phyloP scores from a whole-genome alignment of 164 flowering plant species.

The Vitis rotundifolia region DNA sequence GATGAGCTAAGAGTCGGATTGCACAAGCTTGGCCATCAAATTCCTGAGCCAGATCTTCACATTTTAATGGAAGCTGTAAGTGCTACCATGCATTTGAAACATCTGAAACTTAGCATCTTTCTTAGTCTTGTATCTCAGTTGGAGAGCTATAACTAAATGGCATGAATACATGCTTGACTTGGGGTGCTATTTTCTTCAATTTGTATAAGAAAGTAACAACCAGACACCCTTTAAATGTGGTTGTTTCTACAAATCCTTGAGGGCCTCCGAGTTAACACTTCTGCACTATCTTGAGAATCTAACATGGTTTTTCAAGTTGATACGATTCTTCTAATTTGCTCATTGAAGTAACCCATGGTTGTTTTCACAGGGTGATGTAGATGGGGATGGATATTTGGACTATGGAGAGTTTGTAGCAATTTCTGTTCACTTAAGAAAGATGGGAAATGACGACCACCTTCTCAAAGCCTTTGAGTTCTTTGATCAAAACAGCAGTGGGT shows the following conservation, averaged over 20 bases:
- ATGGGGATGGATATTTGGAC: slow-evolving; percentile 73
- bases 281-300: not conserved
- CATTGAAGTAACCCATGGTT: not conserved
- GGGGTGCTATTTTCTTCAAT: too few relatives aligned
- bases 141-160: too few relatives aligned
- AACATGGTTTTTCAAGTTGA: too few relatives aligned
- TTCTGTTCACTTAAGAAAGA: slow-evolving; percentile 75
- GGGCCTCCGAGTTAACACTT: too few relatives aligned
- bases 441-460: slow-evolving; percentile 85
- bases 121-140: not conserved
- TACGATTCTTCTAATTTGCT: not conserved
- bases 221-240: not conserved
- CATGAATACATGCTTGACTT: too few relatives aligned
- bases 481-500: slow-evolving; percentile 67
- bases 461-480: slow-evolving; percentile 76
- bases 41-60: slow-evolving; percentile 56
- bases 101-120: not conserved
- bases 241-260: not conserved
- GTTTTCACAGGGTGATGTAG: slow-evolving; percentile 77
- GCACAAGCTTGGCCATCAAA: slow-evolving; percentile 57
- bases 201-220: too few relatives aligned
- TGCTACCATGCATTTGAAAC: slow-evolving; percentile 1
- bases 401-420: slow-evolving; percentile 84
- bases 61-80: slow-evolving; percentile 73
- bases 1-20: slow-evolving; percentile 56